A percentile compares a stretch with the other conserved stretches of the same genome.
Conservation (phyloP, 306 rosid genomes). For the Fragaria ananassa region DNA sequence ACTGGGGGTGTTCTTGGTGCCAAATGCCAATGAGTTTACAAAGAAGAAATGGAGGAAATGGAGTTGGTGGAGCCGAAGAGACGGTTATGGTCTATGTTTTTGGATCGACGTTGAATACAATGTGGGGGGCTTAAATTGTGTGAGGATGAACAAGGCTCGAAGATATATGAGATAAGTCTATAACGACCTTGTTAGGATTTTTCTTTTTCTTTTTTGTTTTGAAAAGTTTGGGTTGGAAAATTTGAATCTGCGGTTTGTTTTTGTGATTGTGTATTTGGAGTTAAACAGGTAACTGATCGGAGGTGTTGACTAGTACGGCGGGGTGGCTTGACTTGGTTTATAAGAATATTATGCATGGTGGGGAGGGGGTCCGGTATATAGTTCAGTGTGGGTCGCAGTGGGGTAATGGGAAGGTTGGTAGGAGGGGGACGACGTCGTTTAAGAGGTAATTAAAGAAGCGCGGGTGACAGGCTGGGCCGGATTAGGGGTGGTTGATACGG, state of each 20-base stretch:
- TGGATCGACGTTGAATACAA: slow-evolving; percentile 1
- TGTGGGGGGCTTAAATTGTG: neutral
- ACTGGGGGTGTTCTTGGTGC: neutral
- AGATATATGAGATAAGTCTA: neutral
- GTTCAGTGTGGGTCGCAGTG: neutral
- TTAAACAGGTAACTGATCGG: neutral
- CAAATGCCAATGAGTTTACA: neutral
- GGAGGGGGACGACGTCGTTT: neutral
- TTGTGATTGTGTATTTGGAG: neutral
- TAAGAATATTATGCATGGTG: no score
- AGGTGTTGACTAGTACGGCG: neutral
- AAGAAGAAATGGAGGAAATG: neutral
- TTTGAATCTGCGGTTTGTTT: neutral
- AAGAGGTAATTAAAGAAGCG: neutral
- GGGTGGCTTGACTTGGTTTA: neutral
- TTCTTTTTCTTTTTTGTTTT: neutral
- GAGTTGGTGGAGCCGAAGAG: neutral
- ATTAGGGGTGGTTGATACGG: neutral
- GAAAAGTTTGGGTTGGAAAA: neutral
- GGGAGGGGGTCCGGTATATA: no score
- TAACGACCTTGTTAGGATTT: neutral
- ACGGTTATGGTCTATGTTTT: slow-evolving; percentile 3
- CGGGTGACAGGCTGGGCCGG: neutral
- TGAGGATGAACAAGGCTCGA: neutral
- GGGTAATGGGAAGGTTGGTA: neutral